Evolutionary conservation across 148 eudicot genomes (phyloP), one percentile per base, ranked within the genome.

Genomic region (Polygonum maritimum): DNA sequence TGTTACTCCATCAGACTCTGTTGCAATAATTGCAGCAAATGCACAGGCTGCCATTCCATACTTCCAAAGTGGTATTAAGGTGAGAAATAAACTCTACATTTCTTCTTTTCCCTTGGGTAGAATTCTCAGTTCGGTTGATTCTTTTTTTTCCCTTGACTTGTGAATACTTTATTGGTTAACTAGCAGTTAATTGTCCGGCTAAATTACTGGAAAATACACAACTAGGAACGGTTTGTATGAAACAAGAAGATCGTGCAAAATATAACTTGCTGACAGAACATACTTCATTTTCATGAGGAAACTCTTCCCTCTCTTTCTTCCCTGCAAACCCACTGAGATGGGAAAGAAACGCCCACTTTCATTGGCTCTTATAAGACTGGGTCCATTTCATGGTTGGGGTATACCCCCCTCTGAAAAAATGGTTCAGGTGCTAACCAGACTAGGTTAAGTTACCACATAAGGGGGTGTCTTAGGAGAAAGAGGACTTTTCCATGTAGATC

Each of bases 1-100:
- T 81, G 99, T 95, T 60, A 95, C 98, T 74, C 99, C 99, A 78
- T 95, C 98, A 69, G 99, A 95, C 83, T 95, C 99, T 69, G 99
- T 95, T 21, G 99, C 99, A 83, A 86, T 95, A 47, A 95, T 95
- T 84, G 99, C 99, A 9, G 98, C 99, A 52, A 89, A 89, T 83
- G 99, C 99, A 54, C 88, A 89, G 74, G 92, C 87, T 77, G 87
- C 97, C 41, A 95, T 95, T 76, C 99, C 99, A 19, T 95, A 95
- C 81, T 95, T 95, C 78, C 77, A 72, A 49, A 80, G 83, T 82
- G 99, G 98, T 45, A 83, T 87, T 69, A 95, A 95, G 89, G 99
- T 92, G 82, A 72, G 67, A 15, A 49, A 45, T 67, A 36, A 67
- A 21, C 71, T n/a, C 22, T 47, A 18, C 70, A 10, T 21, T 63